Evolutionary conservation across 495 filamentous ascomycete species (phyloP).

Genomic region (Hyphodiscus hymeniophilus): DNA sequence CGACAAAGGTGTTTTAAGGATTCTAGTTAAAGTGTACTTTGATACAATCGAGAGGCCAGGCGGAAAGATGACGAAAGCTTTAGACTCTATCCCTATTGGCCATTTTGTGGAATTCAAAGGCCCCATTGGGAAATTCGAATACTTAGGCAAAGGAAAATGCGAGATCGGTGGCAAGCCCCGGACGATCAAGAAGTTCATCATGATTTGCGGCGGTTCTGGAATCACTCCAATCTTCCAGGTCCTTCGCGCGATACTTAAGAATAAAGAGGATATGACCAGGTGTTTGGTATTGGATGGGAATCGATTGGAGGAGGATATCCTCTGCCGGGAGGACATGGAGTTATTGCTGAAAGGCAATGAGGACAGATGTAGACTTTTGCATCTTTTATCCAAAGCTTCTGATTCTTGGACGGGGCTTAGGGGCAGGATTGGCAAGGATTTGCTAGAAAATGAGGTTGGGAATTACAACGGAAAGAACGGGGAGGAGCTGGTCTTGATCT

Average conservation of each 20-base stretch:
- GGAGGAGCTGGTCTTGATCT: conserved; percentile 67
- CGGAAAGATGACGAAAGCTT: conserved; percentile 77
- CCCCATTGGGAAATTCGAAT: conserved; percentile 82
- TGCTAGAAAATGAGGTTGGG: conserved; percentile 56
- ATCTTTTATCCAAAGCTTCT: conserved; percentile 61
- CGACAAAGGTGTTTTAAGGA: conserved; percentile 54
- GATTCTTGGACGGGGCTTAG: conserved; percentile 59
- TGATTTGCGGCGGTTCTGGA: conserved; percentile 86
- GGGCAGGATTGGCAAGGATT: conserved; percentile 56
- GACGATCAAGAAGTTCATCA: conserved; percentile 60
- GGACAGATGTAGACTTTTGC: conserved; percentile 56
- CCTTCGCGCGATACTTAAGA: conserved; percentile 55
- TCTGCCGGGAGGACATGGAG: conserved; percentile 73
- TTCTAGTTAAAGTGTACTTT: conserved; percentile 86
- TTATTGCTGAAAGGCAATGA: conserved; percentile 40
- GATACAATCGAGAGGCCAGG: conserved; percentile 48
- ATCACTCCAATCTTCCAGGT: conserved; percentile 93
- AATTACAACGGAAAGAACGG: conserved; percentile 26
- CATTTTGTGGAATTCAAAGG: conserved; percentile 81
- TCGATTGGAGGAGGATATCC: conserved; percentile 70
- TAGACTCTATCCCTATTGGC: conserved; percentile 65
- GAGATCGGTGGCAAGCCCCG: conserved; percentile 50
- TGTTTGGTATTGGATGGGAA: conserved; percentile 81
- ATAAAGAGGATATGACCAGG: conserved; percentile 44
- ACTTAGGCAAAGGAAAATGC: conserved; percentile 60